phyloP scores from a whole-genome alignment of 2,329 filamentous ascomycete genomes.

The Epichloe bromicola region DNA sequence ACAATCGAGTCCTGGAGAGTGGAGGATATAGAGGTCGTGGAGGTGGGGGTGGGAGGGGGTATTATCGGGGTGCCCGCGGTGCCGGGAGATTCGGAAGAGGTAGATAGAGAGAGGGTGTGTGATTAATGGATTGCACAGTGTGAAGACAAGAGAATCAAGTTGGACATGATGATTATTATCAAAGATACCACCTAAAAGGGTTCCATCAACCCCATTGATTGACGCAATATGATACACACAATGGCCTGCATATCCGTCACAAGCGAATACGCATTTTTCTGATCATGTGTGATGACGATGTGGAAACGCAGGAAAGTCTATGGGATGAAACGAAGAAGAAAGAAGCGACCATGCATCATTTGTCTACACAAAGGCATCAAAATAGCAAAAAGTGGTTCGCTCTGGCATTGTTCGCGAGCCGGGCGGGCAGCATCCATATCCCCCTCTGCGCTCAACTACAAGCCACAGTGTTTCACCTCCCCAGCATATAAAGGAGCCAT shows the following conservation, averaged over 20 bases:
- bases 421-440: background rate
- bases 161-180: background rate
- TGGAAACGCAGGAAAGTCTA: conserved; percentile 5
- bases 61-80: background rate
- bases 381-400: background rate
- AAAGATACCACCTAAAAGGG: no score
- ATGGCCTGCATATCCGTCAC: background rate
- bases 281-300: background rate
- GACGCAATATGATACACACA: no score
- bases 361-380: conserved; percentile 1
- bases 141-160: background rate
- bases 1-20: conserved; percentile 18
- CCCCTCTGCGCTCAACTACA: background rate
- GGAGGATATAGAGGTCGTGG: conserved; percentile 14
- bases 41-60: conserved; percentile 8
- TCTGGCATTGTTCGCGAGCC: background rate
- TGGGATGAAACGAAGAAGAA: background rate
- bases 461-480: background rate
- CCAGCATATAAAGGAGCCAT: background rate
- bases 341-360: background rate
- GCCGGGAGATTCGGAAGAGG: conserved; percentile 1
- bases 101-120: background rate
- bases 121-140: background rate
- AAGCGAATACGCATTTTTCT: background rate
- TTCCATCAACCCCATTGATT: no score